phyloP scores from a whole-genome alignment of 768 basidiomycete species.

The Coprinopsis cinerea region DNA sequence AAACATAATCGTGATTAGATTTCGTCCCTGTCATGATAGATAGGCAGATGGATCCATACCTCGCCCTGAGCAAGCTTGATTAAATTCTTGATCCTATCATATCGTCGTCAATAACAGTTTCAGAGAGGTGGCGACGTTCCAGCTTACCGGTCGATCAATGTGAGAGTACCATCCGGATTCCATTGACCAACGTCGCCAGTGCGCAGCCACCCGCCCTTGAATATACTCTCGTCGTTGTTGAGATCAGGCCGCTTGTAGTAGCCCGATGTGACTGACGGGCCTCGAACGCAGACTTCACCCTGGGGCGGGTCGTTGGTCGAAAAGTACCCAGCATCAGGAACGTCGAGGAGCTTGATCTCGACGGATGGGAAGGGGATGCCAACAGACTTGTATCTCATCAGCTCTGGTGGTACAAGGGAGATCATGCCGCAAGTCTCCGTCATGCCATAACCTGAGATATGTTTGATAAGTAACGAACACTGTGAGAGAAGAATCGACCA shows the following conservation, averaged over 20 bases:
- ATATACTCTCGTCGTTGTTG: conserved; percentile 75
- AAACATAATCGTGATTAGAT: too few species aligned
- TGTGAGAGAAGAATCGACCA: not conserved
- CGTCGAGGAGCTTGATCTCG: conserved; percentile 85
- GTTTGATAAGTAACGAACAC: too few species aligned
- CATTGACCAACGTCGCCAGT: conserved; percentile 95
- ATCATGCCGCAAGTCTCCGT: conserved; percentile 96
- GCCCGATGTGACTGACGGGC: conserved; percentile 76
- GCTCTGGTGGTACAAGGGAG: conserved; percentile 77
- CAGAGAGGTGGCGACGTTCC: not conserved
- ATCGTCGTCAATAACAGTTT: not conserved
- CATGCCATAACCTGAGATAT: conserved; percentile 84
- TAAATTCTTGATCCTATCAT: conserved; percentile 72
- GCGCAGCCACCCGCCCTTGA: conserved; percentile 88
- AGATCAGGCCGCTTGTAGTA: conserved; percentile 93
- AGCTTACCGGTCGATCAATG: conserved; percentile 79
- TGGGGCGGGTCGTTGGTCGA: conserved; percentile 67
- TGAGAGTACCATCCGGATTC: conserved; percentile 88
- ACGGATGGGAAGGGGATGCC: conserved; percentile 85
- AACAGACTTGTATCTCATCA: conserved; percentile 67
- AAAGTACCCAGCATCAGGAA: conserved; percentile 79
- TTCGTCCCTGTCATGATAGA: not conserved
- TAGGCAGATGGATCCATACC: conserved; percentile 25
- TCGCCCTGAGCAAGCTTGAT: conserved; percentile 82
- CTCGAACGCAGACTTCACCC: conserved; percentile 87